Base-by-base conservation (phyloP, 2,329 filamentous ascomycete genomes). In the Exophiala dermatitidis region DNA sequence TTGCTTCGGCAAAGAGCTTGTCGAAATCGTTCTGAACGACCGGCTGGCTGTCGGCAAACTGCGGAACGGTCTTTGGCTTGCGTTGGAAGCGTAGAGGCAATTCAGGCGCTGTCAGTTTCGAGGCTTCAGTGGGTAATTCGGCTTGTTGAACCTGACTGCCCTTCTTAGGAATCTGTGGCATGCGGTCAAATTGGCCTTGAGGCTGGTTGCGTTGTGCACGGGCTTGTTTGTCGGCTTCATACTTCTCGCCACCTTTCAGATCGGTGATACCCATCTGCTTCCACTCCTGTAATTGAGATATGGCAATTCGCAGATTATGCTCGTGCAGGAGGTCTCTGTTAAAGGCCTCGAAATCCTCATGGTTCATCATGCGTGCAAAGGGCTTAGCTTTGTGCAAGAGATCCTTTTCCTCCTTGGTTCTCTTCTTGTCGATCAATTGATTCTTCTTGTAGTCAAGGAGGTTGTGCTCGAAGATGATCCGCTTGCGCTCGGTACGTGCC, bases 291-390 rank as follows among this genome's bases (percentile, higher is more conserved):
- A 98, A 75, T 67, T 97, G 91, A 0, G 79, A 61, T 54, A 98
- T 95, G 36, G 93, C 93, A 65, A 94, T 84, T 1, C 93, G 83
- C 12, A 98, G 75, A 62, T 95, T 95, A 59, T 93, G 82, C 70
- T 98, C 93, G 64, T 95, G 90, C 44, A 95, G 80, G 0, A 98
- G 74, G 1, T 90, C 90, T 56, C 89, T 84, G 61, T 85, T 87
- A 62, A 97, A 84, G 7, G 84, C 81, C 59, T 94, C 86, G 65
- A 95, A 97, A 68, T 98, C 93, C 44, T 85, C 78, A 63, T 86
- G 85, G 64, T 91, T 95, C 91, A 97, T 96, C 81, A 97, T 94
- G 40, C 91, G 82, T 2, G 90, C 91, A 65, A 96, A 96, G 0
- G 93, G 93, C 65, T 98, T 98, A 3, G 90, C 86, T 68, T 95